phyloP scores from a whole-genome alignment of 2,329 filamentous ascomycete genomes.

The Graphiopsis chlorocephala region DNA sequence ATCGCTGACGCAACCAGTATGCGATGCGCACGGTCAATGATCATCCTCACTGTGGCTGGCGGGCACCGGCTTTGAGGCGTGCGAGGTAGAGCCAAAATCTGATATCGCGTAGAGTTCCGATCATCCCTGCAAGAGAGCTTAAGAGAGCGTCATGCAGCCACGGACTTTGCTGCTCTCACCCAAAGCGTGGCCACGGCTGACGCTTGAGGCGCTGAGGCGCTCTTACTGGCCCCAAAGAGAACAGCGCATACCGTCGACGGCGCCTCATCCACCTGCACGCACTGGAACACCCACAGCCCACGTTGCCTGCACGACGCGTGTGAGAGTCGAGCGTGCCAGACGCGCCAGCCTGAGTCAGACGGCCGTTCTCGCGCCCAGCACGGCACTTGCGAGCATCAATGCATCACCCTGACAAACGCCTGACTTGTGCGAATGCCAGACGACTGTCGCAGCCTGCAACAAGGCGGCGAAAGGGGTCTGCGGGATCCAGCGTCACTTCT shows the following conservation, averaged over 20 bases:
- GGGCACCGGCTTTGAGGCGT: not conserved
- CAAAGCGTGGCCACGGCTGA: not conserved
- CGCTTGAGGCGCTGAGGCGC: not conserved
- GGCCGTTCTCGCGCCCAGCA: not conserved
- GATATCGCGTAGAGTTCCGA: slow-evolving; percentile 9
- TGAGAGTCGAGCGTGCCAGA: not conserved
- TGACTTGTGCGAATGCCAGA: not conserved
- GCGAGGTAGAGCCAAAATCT: not conserved
- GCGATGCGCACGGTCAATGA: not conserved
- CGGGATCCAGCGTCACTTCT: not conserved
- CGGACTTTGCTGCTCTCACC: not conserved
- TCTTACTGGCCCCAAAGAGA: not conserved
- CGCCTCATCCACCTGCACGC: not conserved
- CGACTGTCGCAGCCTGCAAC: not conserved
- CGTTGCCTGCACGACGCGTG: slow-evolving; percentile 14
- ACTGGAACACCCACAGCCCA: slow-evolving; percentile 11
- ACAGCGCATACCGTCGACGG: not conserved
- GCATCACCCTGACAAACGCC: slow-evolving; percentile 4
- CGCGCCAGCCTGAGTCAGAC: slow-evolving; percentile 11
- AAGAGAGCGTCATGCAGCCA: slow-evolving; percentile 12
- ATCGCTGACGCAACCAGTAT: slow-evolving; percentile 1
- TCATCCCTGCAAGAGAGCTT: not conserved
- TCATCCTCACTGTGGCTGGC: not conserved
- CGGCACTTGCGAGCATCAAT: not conserved
- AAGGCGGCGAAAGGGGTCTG: not conserved